phyloP scores from a whole-genome alignment of 257 asterid species.

The Cruciata laevipes region DNA sequence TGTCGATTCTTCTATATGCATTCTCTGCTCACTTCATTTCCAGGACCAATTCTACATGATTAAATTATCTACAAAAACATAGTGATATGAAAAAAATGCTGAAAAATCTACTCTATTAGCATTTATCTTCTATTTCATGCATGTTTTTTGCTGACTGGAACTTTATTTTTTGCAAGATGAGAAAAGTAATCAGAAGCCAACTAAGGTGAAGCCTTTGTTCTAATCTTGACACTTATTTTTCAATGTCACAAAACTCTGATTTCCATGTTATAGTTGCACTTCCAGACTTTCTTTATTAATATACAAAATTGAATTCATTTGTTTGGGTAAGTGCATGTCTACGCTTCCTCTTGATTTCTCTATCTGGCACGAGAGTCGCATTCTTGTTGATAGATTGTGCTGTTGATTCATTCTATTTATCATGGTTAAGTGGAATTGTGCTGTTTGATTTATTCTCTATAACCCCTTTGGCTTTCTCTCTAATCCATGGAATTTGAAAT shows the following conservation, averaged over 20 bases:
- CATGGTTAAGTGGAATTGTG: not conserved
- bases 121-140: not conserved
- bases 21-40: conserved; percentile 7
- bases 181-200: conserved; percentile 30
- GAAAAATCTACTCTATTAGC: conserved; percentile 29
- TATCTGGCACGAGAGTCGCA: not conserved
- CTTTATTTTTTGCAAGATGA: conserved; percentile 40
- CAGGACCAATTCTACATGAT: conserved; percentile 7
- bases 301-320: not conserved
- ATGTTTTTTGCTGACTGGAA: too few relatives aligned
- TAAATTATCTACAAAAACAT: conserved; percentile 42
- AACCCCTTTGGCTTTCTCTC: not conserved
- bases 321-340: not conserved
- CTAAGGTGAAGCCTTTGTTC: conserved; percentile 52
- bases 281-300: not conserved
- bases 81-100: conserved; percentile 54
- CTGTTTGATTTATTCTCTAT: not conserved
- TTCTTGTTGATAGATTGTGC: not conserved
- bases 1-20: not conserved
- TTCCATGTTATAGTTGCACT: not conserved
- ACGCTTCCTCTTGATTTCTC: not conserved
- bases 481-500: not conserved
- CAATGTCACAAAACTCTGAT: not conserved
- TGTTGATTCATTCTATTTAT: not conserved
- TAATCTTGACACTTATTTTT: not conserved